Evolutionary conservation across 2,329 filamentous ascomycete species (phyloP), one percentile per base, ranked within the genome.

Genomic region (Scolecobasidium constrictum): DNA sequence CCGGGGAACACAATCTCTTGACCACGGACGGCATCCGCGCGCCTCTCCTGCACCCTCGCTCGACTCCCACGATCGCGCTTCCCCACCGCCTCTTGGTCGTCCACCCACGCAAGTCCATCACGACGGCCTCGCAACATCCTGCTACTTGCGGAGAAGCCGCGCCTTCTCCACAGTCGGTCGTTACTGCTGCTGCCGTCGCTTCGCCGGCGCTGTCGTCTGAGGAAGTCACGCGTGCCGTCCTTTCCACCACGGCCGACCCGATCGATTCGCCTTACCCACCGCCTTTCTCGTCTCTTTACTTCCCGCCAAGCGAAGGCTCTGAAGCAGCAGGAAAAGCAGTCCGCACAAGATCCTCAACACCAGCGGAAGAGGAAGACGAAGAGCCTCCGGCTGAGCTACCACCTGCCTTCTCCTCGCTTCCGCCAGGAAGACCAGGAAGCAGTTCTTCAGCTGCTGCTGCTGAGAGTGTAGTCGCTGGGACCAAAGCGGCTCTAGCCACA

Each of bases 401-500:
- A 13, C 22, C 35, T 11, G 20, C 35, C 13, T 33, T 46, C 22
- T 35, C 69, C 46, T 67, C 72, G 40, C 67, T 68, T 42, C 65
- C 68, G 46, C 64, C 69, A 44, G 54, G 57, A 44, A 47, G 51
- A 12, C 59, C 62, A 52, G 63, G 67, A 46, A 65, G 68, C 34
- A 68, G 70, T 44, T 68, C 69, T 23, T 64, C 64, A 42, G 67
- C 72, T 51, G 66, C 56, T 18, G 59, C 57, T 22, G 31, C 20
- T 21, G 20, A 26, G 42, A 48, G 55, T 42, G 55, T 57, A 28
- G 56, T 75, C 54, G 77, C 78, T 50, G 86, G 93, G 59, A 90
- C 86, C 56, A 93, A 94, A 66, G 79, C 82, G 54, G 84, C 81
- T 40, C 78, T 93, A 56, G 82, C 85, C n/a, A 82, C 75, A 51